These are phyloP conservation scores for Pichia scutulata DNA, from an alignment of 805 yeast genomes.

Conservation along the genomic window DNA sequence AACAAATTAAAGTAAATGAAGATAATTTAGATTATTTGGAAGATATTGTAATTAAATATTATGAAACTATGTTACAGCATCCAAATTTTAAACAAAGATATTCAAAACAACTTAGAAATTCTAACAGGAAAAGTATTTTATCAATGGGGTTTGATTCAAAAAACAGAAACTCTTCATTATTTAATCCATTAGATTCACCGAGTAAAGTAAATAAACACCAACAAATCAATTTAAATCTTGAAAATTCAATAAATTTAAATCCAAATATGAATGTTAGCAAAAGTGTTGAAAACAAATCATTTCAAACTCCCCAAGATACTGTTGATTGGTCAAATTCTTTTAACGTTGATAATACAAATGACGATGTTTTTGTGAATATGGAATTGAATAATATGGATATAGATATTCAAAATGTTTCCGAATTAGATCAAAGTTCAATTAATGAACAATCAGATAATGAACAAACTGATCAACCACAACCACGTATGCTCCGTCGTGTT, in stretches of 20 bases:
- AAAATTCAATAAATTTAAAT: neutral
- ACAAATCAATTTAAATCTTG: neutral
- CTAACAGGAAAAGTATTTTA: slow-evolving; percentile 17
- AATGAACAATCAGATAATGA: neutral
- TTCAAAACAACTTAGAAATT: slow-evolving; percentile 19
- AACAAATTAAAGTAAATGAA: slow-evolving; percentile 7
- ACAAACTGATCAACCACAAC: neutral
- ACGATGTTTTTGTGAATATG: slow-evolving; percentile 7
- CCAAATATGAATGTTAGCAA: neutral
- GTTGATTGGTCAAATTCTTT: slow-evolving; percentile 31
- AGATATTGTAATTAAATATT: slow-evolving; percentile 64
- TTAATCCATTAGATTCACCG: slow-evolving; percentile 18
- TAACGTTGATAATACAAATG: slow-evolving; percentile 8
- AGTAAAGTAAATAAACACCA: slow-evolving; percentile 7
- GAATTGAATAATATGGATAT: neutral
- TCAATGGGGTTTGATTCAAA: slow-evolving; percentile 15
- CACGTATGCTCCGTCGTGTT: neutral
- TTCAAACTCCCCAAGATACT: slow-evolving; percentile 29
- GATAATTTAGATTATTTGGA: slow-evolving; percentile 53
- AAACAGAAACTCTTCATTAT: slow-evolving; percentile 10
- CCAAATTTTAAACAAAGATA: slow-evolving; percentile 16
- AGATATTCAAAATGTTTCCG: neutral
- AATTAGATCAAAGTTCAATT: neutral
- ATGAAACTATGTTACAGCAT: slow-evolving; percentile 34
- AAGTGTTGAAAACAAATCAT: slow-evolving; percentile 13